phyloP scores from a whole-genome alignment of 2,329 filamentous ascomycete genomes.

The Cytospora mali region DNA sequence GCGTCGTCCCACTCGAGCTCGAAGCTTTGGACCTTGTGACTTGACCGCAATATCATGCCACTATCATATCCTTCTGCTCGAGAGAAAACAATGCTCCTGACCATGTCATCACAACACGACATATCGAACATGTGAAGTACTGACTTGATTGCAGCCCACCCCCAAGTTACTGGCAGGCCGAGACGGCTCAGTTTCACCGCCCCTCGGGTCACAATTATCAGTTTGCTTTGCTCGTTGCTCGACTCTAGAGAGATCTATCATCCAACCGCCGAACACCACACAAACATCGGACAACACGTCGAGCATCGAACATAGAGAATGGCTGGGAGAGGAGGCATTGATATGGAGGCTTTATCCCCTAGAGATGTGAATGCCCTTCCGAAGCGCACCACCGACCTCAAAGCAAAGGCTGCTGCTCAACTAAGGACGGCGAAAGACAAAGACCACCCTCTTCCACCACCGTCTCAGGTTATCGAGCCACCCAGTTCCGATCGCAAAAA shows the following conservation, averaged over 20 bases:
- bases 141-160: constrained; percentile 17
- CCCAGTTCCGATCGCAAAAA: constrained; percentile 69
- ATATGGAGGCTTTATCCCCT: constrained; percentile 66
- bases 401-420: constrained; percentile 55
- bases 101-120: background rate
- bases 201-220: constrained; percentile 2
- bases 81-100: background rate
- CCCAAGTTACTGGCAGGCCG: constrained; percentile 11
- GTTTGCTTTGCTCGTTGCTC: constrained; percentile 19
- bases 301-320: constrained; percentile 35
- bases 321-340: constrained; percentile 43
- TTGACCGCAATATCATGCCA: background rate
- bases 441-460: constrained; percentile 68
- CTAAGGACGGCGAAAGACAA: constrained; percentile 63
- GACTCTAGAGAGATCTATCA: background rate
- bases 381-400: constrained; percentile 53
- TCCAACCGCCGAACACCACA: background rate
- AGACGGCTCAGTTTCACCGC: constrained; percentile 3
- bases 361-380: constrained; percentile 66
- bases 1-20: background rate
- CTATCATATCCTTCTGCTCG: background rate
- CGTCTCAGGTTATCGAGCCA: constrained; percentile 60
- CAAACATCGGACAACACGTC: background rate
- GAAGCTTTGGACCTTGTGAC: background rate
- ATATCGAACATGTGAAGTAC: background rate